Conservation (phyloP, 352 stramenopile genomes). For the Pythium brachiatum region DNA sequence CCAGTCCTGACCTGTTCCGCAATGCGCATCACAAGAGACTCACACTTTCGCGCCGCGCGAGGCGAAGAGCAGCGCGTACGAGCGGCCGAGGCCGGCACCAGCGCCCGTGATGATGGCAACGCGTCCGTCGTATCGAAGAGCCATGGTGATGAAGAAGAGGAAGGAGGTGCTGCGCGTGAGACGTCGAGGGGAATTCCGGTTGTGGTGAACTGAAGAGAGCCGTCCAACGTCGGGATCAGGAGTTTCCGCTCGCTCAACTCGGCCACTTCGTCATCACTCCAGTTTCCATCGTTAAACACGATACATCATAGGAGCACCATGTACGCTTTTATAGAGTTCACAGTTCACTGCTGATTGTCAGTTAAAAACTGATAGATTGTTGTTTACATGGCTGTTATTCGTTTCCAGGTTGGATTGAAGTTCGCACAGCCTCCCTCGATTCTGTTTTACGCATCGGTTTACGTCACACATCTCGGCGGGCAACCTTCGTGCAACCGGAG, state of each 20-base stretch:
- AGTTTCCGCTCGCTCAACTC: background rate
- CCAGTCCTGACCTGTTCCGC: too few relatives aligned
- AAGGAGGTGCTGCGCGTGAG: constrained; percentile 1
- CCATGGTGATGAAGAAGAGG: constrained; percentile 13
- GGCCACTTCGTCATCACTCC: constrained; percentile 3
- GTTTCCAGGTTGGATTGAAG: constrained; percentile 23
- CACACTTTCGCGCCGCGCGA: constrained; percentile 81
- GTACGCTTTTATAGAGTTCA: background rate
- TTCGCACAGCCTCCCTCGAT: constrained; percentile 5
- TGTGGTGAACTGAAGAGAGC: constrained; percentile 9
- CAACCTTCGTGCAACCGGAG: constrained; percentile 15
- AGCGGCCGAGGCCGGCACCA: constrained; percentile 67
- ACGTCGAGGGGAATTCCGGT: constrained; percentile 12
- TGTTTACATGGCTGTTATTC: constrained; percentile 4
- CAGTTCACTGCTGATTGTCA: background rate
- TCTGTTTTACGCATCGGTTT: constrained; percentile 34
- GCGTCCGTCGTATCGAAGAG: constrained; percentile 71
- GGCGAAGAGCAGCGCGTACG: constrained; percentile 72
- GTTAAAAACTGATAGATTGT: background rate
- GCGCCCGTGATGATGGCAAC: constrained; percentile 81
- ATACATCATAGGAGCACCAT: background rate
- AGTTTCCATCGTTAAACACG: background rate
- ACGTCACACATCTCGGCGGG: constrained; percentile 16
- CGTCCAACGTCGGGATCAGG: background rate
- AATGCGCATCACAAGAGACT: constrained; percentile 24